Evolutionary conservation across 2,329 filamentous ascomycete species (phyloP).

Genomic region (Microsporum audouinii): DNA sequence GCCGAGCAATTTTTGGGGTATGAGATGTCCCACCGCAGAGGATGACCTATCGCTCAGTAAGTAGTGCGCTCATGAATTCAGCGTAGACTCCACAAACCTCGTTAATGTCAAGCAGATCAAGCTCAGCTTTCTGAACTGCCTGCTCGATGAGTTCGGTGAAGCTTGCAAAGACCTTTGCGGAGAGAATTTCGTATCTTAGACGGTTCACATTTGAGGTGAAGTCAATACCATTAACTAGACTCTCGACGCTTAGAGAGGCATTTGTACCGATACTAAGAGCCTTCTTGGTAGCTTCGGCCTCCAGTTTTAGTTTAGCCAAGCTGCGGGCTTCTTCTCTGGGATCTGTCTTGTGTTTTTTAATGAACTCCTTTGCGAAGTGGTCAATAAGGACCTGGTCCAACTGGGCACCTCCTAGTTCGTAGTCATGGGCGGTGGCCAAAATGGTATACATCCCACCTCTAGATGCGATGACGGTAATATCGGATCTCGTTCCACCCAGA

Average conservation of each 20-base stretch:
- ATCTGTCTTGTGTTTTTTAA: slow-evolving; percentile 90
- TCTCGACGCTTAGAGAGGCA: slow-evolving; percentile 87
- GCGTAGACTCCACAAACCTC: slow-evolving; percentile 42
- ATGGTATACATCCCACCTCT: slow-evolving; percentile 94
- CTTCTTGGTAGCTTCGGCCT: slow-evolving; percentile 86
- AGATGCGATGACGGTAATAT: slow-evolving; percentile 81
- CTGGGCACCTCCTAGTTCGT: slow-evolving; percentile 75
- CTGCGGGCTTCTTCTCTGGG: slow-evolving; percentile 70
- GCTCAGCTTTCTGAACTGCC: slow-evolving; percentile 78
- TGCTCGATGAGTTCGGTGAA: slow-evolving; percentile 77
- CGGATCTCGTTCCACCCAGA: slow-evolving; percentile 81
- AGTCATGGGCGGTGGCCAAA: slow-evolving; percentile 87
- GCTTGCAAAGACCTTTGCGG: slow-evolving; percentile 72
- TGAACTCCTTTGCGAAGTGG: slow-evolving; percentile 96
- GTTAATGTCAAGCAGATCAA: slow-evolving; percentile 86
- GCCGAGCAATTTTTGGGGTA: slow-evolving; percentile 81
- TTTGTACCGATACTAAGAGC: slow-evolving; percentile 78
- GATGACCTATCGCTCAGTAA: slow-evolving; percentile 49
- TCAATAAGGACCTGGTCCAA: slow-evolving; percentile 88
- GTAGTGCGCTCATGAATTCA: slow-evolving; percentile 5
- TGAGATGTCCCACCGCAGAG: slow-evolving; percentile 85
- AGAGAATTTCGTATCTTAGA: slow-evolving; percentile 81
- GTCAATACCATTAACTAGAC: slow-evolving; percentile 76
- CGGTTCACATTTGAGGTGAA: slow-evolving; percentile 88
- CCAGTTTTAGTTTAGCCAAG: slow-evolving; percentile 82